phyloP scores from a whole-genome alignment of 2,329 filamentous ascomycete species.

The Sclerotinia sclerotiorum region DNA sequence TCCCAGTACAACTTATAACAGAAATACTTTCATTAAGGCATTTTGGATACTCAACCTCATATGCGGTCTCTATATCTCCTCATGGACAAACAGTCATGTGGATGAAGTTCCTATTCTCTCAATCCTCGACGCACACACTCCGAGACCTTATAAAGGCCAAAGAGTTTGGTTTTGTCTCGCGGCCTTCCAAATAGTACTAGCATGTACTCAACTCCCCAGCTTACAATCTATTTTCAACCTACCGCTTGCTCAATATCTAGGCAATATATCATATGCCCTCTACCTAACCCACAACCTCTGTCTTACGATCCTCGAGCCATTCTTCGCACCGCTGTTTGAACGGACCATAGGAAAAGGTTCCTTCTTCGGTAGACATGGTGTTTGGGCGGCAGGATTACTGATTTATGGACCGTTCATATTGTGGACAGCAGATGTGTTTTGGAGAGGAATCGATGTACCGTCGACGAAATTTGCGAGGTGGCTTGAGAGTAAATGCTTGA shows the following conservation, averaged over 20 bases:
- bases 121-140: constrained; percentile 34
- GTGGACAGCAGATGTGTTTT: constrained; percentile 60
- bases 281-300: constrained; percentile 59
- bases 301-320: constrained; percentile 41
- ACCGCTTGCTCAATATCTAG: constrained; percentile 54
- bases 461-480: constrained; percentile 52
- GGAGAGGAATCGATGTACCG: constrained; percentile 54
- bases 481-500: constrained; percentile 42
- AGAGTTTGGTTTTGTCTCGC: constrained; percentile 38
- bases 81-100: constrained; percentile 37
- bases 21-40: constrained; percentile 23
- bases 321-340: constrained; percentile 32
- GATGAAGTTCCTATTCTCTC: constrained; percentile 32
- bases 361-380: constrained; percentile 35
- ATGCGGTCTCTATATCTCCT: constrained; percentile 36
- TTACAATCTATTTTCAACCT: constrained; percentile 49
- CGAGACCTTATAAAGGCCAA: constrained; percentile 35
- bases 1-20: constrained; percentile 17
- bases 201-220: constrained; percentile 41
- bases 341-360: constrained; percentile 28
- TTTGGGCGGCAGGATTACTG: constrained; percentile 43
- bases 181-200: constrained; percentile 37
- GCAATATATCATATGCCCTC: constrained; percentile 56
- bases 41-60: constrained; percentile 37
- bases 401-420: constrained; percentile 47